phyloP scores from a whole-genome alignment of 2,329 filamentous ascomycete species.

The Exophiala alcalophila region DNA sequence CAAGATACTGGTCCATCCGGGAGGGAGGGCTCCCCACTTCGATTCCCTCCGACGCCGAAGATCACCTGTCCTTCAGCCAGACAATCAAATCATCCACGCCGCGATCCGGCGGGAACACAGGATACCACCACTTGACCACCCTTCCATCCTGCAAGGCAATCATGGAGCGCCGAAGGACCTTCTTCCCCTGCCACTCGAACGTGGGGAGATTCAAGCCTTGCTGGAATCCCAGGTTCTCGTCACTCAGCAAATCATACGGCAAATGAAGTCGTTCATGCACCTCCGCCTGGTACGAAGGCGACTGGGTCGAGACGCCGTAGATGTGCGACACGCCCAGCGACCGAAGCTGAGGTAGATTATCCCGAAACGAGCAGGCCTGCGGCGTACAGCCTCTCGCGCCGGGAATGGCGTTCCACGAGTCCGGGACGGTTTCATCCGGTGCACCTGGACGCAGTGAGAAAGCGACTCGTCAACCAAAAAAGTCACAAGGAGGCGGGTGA shows the following conservation, averaged over 20 bases:
- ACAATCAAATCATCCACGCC: constrained; percentile 40
- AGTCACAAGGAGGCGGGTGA: neutral
- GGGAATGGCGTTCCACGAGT: constrained; percentile 43
- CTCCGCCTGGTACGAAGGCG: constrained; percentile 42
- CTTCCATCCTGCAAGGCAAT: constrained; percentile 41
- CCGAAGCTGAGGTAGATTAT: constrained; percentile 34
- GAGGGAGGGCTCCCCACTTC: too few relatives aligned
- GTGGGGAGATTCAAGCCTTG: constrained; percentile 38
- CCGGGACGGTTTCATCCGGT: constrained; percentile 41
- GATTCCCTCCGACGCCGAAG: neutral
- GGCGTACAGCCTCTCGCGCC: constrained; percentile 46
- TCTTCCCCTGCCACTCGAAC: constrained; percentile 40
- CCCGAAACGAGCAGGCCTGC: constrained; percentile 46
- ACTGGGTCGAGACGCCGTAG: constrained; percentile 42
- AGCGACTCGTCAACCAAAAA: neutral
- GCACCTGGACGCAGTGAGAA: constrained; percentile 35
- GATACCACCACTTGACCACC: constrained; percentile 44
- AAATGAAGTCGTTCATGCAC: constrained; percentile 39
- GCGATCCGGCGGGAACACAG: constrained; percentile 43
- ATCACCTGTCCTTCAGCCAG: constrained; percentile 30
- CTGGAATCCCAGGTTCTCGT: constrained; percentile 39
- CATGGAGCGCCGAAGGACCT: constrained; percentile 40
- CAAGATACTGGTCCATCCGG: too few relatives aligned
- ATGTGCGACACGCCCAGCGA: constrained; percentile 35
- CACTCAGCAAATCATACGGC: constrained; percentile 43